Percentiles rank a stretch among this genome's conserved stretches.
phyloP scores from a whole-genome alignment of 495 filamentous ascomycete species.

The Penicillium riverlandense region DNA sequence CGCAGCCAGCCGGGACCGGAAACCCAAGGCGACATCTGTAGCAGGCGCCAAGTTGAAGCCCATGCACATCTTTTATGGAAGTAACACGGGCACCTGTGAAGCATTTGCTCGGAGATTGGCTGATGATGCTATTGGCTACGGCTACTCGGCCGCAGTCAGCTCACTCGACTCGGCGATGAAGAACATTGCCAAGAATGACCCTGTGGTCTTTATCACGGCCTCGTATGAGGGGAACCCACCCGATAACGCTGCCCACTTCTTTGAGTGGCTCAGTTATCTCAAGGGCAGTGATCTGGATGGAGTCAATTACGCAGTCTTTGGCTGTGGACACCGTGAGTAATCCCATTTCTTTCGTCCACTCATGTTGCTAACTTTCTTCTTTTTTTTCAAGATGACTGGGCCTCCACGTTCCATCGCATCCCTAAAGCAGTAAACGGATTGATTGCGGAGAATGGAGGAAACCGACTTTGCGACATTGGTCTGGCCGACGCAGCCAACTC shows the following conservation, averaged over 20 bases:
- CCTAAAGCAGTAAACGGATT: conserved; percentile 55
- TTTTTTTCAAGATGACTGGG: conserved; percentile 46
- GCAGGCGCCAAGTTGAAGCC: conserved; percentile 24
- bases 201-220: conserved; percentile 60
- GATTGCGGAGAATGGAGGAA: conserved; percentile 44
- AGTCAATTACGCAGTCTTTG: conserved; percentile 60
- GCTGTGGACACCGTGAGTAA: conserved; percentile 31
- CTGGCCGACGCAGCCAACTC: conserved; percentile 53
- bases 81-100: conserved; percentile 72
- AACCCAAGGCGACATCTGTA: conserved; percentile 10
- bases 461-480: conserved; percentile 48
- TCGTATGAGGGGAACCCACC: conserved; percentile 72
- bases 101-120: conserved; percentile 57
- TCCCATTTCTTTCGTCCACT: background rate
- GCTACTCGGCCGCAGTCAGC: conserved; percentile 48
- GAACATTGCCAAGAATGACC: conserved; percentile 52
- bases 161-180: conserved; percentile 55
- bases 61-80: conserved; percentile 65
- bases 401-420: conserved; percentile 62
- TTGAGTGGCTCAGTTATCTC: conserved; percentile 52
- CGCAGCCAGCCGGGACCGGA: conserved; percentile 13
- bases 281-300: conserved; percentile 43
- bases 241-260: conserved; percentile 65
- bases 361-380: background rate
- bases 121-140: conserved; percentile 48